A percentile compares a stretch with the other conserved stretches of the same genome.
Conservation (phyloP, 2,329 filamentous ascomycete species). For the Huntiella decipiens region DNA sequence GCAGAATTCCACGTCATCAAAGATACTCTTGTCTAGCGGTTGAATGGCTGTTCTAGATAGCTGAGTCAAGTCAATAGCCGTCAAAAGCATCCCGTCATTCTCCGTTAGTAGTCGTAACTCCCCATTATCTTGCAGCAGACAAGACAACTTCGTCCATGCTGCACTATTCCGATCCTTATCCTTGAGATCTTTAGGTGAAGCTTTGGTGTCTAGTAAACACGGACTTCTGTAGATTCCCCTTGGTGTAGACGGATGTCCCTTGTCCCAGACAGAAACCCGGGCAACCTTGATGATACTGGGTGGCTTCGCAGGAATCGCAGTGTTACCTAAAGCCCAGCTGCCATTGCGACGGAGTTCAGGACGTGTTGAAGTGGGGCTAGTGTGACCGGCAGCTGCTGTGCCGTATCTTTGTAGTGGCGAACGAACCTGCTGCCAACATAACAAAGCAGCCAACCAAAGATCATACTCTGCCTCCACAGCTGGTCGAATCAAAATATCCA, state of each 20-base stretch:
- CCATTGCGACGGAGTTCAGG: constrained; percentile 25
- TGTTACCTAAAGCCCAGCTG: constrained; percentile 6
- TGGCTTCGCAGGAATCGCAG: constrained; percentile 13
- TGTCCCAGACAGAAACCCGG: constrained; percentile 82
- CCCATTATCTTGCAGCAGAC: constrained; percentile 85
- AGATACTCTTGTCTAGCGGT: constrained; percentile 69
- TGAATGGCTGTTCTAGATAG: constrained; percentile 81
- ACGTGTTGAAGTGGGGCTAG: constrained; percentile 20
- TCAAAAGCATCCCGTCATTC: constrained; percentile 60
- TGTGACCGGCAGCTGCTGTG: constrained; percentile 15
- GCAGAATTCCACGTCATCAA: constrained; percentile 73
- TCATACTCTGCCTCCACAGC: constrained; percentile 48
- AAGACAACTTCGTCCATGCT: constrained; percentile 69
- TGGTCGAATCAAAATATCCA: constrained; percentile 46
- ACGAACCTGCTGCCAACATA: constrained; percentile 64
- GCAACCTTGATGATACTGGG: constrained; percentile 84
- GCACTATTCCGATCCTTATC: background rate
- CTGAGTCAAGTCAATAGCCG: constrained; percentile 71
- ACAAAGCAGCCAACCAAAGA: constrained; percentile 59
- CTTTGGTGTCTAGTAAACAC: constrained; percentile 36
- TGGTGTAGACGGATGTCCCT: constrained; percentile 37
- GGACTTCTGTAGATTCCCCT: constrained; percentile 36
- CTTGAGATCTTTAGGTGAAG: constrained; percentile 16
- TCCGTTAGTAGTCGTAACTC: constrained; percentile 83
- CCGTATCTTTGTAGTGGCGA: constrained; percentile 31